phyloP scores from a whole-genome alignment of 345 rosid genomes.

The Ceriops decandra region DNA sequence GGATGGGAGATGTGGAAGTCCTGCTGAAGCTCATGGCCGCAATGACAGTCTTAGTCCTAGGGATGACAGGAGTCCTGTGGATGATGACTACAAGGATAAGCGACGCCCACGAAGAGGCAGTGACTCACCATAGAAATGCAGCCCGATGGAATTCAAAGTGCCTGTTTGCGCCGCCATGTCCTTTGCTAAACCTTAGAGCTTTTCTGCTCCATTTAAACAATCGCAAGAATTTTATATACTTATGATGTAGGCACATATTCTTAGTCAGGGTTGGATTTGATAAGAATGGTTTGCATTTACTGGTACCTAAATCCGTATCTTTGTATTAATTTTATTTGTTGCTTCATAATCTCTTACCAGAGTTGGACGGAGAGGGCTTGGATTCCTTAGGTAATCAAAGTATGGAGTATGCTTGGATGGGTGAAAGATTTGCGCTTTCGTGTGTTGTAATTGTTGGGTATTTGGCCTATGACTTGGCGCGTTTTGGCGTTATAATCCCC shows the following conservation, averaged over 20 bases:
- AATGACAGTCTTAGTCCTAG: slow-evolving; percentile 47
- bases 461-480: too few relatives aligned
- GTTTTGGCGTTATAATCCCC: too few relatives aligned
- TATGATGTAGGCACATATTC: not conserved
- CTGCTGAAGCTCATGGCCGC: slow-evolving; percentile 51
- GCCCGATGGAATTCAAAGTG: not conserved
- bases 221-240: slow-evolving; percentile 1
- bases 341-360: too few relatives aligned
- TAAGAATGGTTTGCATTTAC: slow-evolving; percentile 1
- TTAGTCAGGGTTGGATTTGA: slow-evolving; percentile 4
- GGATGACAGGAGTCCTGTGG: slow-evolving; percentile 45
- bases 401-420: too few relatives aligned
- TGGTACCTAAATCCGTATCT: not conserved
- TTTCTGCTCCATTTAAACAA: not conserved
- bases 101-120: slow-evolving; percentile 22
- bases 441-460: too few relatives aligned
- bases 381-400: too few relatives aligned
- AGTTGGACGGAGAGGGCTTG: too few relatives aligned
- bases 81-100: slow-evolving; percentile 36
- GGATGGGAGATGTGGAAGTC: slow-evolving; percentile 41
- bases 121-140: slow-evolving; percentile 19
- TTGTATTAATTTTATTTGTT: too few relatives aligned
- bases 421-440: too few relatives aligned
- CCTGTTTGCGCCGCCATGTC: not conserved
- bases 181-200: not conserved